These are phyloP conservation scores for Aspergillus brasiliensis DNA, from an alignment of 2,329 filamentous ascomycete species.

Conservation along the genomic window DNA sequence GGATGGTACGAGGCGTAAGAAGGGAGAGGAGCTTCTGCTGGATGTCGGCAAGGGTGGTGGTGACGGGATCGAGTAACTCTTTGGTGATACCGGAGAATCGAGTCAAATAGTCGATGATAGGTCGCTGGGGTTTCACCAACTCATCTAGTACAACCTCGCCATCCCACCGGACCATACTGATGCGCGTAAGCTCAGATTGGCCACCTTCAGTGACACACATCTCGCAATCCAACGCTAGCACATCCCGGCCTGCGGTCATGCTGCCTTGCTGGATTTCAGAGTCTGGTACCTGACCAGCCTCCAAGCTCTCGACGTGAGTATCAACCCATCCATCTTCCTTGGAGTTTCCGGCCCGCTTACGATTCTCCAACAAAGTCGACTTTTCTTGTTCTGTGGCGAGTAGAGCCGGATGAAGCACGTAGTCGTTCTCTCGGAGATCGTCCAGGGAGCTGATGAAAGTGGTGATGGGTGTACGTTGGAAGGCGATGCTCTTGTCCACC, in stretches of 20 bases:
- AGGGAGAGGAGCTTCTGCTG: constrained; percentile 74
- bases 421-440: constrained; percentile 81
- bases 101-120: constrained; percentile 92
- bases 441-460: constrained; percentile 72
- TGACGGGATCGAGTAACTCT: constrained; percentile 78
- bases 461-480: constrained; percentile 79
- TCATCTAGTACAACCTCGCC: constrained; percentile 82
- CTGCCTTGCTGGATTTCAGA: constrained; percentile 75
- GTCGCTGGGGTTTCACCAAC: constrained; percentile 83
- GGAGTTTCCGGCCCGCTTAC: constrained; percentile 54
- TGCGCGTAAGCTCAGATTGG: constrained; percentile 80
- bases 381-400: constrained; percentile 61
- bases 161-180: constrained; percentile 86
- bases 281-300: constrained; percentile 69
- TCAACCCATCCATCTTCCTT: constrained; percentile 76
- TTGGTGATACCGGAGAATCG: constrained; percentile 89
- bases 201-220: constrained; percentile 89
- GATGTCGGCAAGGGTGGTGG: constrained; percentile 80
- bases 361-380: constrained; percentile 54
- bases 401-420: constrained; percentile 77
- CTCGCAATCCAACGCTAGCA: constrained; percentile 89
- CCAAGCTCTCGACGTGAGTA: constrained; percentile 66
- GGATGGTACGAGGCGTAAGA: constrained; percentile 54
- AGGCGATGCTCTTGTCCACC: constrained; percentile 68
- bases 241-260: constrained; percentile 75